Evolutionary conservation across 2,329 filamentous ascomycete genomes (phyloP).

Genomic region (Cladorrhinum sp.): DNA sequence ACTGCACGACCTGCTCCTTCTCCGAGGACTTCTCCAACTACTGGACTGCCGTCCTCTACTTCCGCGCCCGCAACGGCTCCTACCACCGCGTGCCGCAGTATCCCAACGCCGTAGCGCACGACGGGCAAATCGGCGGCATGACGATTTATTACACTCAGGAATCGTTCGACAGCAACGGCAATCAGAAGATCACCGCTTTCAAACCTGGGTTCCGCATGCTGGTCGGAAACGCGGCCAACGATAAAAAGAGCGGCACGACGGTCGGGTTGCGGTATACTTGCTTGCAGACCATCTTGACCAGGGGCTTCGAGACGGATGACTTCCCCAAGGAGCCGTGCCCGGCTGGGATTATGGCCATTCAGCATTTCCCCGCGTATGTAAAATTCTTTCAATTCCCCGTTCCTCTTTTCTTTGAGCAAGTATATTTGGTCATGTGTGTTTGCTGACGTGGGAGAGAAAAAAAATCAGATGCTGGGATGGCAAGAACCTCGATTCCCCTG

Average conservation of each 20-base stretch:
- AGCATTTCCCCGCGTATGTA: slow-evolving; percentile 22
- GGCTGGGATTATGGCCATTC: slow-evolving; percentile 22
- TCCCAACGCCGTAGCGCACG: slow-evolving; percentile 23
- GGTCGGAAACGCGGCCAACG: slow-evolving; percentile 18
- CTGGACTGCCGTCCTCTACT: slow-evolving; percentile 30
- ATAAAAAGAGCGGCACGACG: slow-evolving; percentile 4
- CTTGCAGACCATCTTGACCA: slow-evolving; percentile 12
- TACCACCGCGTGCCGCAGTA: slow-evolving; percentile 27
- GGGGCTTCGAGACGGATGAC: slow-evolving; percentile 18
- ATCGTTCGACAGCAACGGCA: slow-evolving; percentile 25
- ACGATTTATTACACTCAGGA: slow-evolving; percentile 30
- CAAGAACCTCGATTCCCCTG: slow-evolving; percentile 49
- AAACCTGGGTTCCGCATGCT: slow-evolving; percentile 26
- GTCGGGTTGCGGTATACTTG: slow-evolving; percentile 22
- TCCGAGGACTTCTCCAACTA: slow-evolving; percentile 31
- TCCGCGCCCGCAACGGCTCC: slow-evolving; percentile 28
- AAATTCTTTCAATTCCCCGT: background rate
- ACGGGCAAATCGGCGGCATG: slow-evolving; percentile 25
- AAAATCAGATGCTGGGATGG: slow-evolving; percentile 58
- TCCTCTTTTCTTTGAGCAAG: background rate
- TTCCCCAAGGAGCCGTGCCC: slow-evolving; percentile 22
- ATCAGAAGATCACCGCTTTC: slow-evolving; percentile 28
- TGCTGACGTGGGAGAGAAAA: no score
- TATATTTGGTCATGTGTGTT: background rate
- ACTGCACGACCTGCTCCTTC: slow-evolving; percentile 28